Base-by-base conservation (phyloP, 2,329 filamentous ascomycete species). In the Ophiostoma australiae region DNA sequence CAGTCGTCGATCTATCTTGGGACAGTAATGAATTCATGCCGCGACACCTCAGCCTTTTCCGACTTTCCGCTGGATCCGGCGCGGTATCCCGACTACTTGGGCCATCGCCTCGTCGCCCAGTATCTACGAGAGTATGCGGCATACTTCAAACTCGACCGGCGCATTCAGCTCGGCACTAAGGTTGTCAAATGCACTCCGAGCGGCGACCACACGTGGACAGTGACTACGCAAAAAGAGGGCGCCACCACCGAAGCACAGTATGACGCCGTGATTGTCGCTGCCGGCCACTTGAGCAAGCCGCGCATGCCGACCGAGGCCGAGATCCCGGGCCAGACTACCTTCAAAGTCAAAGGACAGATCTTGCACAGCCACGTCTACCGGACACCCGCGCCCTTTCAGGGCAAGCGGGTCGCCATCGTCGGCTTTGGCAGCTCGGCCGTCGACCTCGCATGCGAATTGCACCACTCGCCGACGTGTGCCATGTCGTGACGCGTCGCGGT, bases 31-130 rank as follows among this genome's bases (percentile, higher is more conserved):
- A 82, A 80, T 74, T 80, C 78, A 5, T 80, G 76, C 71, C 78
- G 80, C 67, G 78, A 80, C 68, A 79, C 79, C 1, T 77, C 79
- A n/a, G 75, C 75, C 68, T 80, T 80, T 73, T 79, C 77, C 55
- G 79, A 81, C 72, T 82, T 81, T 71, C 80, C 80, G 3, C 75
- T 81, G 27, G 80, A 82, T 70, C 79, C 79, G 11, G 76, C 77
- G 11, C 75, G 77, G 52, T 80, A 81, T 70, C 75, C 78, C 0
- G 77, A 80, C 70, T 81, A 78, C 71, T 79, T 81, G 70, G 76
- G 76, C 48, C 80, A 81, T 74, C 71, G 73, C 67, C 72, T 77
- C 44, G 77, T 80, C 63, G 74, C 79, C 72, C 75, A 73, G 70
- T 81, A 81, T 70, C 75, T 80, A 41, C 72, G 78, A 35, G 78